A percentile compares a stretch with the other conserved stretches of the same genome.
phyloP scores from a whole-genome alignment of 169 alveolate species.

The Eimeria maxima region DNA sequence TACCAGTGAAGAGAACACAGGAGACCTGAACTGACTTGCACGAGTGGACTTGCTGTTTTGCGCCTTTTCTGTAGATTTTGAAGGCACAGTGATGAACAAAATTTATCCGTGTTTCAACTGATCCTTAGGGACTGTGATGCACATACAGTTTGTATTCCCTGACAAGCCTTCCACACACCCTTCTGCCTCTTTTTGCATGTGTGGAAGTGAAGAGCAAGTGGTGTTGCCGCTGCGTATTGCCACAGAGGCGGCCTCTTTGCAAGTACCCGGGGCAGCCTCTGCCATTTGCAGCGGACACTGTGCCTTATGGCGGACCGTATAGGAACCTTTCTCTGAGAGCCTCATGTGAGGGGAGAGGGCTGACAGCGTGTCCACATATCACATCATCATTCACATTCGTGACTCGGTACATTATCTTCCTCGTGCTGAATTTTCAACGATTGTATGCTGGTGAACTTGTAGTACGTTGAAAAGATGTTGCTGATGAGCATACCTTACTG shows the following conservation, averaged over 20 bases:
- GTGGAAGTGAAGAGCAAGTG: background rate
- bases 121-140: constrained; percentile 23
- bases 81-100: constrained; percentile 4
- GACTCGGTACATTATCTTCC: background rate
- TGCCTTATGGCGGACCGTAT: constrained; percentile 48
- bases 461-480: background rate
- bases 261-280: constrained; percentile 27
- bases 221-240: background rate
- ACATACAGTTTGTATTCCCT: constrained; percentile 57
- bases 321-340: constrained; percentile 6
- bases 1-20: constrained; percentile 29
- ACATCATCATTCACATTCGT: background rate
- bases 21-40: background rate
- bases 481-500: constrained; percentile 24
- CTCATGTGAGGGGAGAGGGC: constrained; percentile 60
- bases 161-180: background rate
- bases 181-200: background rate
- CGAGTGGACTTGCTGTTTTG: no score
- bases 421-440: background rate
- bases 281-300: constrained; percentile 79
- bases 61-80: background rate
- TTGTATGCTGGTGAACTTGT: no score
- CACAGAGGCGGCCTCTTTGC: constrained; percentile 36
- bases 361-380: constrained; percentile 47
- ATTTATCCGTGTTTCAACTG: constrained; percentile 50